Conservation (phyloP, 805 yeast species). For the Starmerella vaccinii region DNA sequence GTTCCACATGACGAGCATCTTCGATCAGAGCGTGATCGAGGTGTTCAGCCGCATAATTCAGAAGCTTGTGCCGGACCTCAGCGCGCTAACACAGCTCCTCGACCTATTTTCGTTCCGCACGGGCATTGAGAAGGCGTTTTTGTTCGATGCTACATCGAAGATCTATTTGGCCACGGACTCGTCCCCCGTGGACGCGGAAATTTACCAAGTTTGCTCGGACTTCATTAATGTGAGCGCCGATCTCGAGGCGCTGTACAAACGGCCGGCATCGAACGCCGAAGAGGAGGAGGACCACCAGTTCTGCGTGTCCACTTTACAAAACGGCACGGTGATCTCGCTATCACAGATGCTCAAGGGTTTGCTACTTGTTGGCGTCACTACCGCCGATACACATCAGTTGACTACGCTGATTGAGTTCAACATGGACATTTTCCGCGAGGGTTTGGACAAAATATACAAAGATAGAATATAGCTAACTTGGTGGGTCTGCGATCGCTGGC, state of each 20-base stretch:
- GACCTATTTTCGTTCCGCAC: conserved; percentile 83
- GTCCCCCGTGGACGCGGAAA: conserved; percentile 87
- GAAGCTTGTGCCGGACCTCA: conserved; percentile 77
- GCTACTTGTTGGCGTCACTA: conserved; percentile 77
- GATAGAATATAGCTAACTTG: neutral
- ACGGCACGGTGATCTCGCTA: conserved; percentile 73
- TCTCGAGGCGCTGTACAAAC: conserved; percentile 41
- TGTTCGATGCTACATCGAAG: conserved; percentile 85
- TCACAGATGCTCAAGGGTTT: conserved; percentile 88
- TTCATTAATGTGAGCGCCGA: conserved; percentile 92
- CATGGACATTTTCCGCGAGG: conserved; percentile 65
- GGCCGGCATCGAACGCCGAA: conserved; percentile 4
- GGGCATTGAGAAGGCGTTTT: conserved; percentile 81
- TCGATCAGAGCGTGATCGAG: conserved; percentile 91
- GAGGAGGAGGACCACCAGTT: conserved; percentile 11
- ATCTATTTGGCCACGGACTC: conserved; percentile 94
- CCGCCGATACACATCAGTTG: conserved; percentile 49
- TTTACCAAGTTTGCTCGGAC: conserved; percentile 94
- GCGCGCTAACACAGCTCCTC: conserved; percentile 75
- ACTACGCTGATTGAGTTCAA: conserved; percentile 76
- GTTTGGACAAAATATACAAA: conserved; percentile 35
- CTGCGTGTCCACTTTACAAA: conserved; percentile 49
- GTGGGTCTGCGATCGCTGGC: too few species aligned
- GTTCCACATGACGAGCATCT: conserved; percentile 84
- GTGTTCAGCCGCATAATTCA: conserved; percentile 91